These are phyloP conservation scores for Colletotrichum sp. DNA, from an alignment of 2,329 filamentous ascomycete genomes.

Conservation along the genomic window DNA sequence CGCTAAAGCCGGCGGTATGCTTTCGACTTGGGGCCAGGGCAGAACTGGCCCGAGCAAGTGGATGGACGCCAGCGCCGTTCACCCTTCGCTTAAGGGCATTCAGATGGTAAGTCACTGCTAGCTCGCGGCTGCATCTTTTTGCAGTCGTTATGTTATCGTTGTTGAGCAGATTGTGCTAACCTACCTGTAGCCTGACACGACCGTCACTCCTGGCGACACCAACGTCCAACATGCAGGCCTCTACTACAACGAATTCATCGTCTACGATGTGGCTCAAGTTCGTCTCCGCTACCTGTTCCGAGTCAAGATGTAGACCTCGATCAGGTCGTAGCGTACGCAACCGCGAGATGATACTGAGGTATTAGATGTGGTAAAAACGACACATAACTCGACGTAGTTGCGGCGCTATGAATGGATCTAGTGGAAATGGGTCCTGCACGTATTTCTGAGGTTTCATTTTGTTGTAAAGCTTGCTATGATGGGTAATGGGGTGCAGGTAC, in stretches of 20 bases:
- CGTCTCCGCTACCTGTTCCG: slow-evolving; percentile 73
- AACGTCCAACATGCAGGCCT: slow-evolving; percentile 51
- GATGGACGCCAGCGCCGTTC: slow-evolving; percentile 76
- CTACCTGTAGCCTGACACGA: slow-evolving; percentile 51
- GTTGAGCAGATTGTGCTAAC: not conserved
- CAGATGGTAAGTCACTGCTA: slow-evolving; percentile 64
- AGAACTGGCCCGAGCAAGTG: slow-evolving; percentile 67
- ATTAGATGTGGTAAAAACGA: rapidly evolving
- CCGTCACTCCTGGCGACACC: slow-evolving; percentile 51
- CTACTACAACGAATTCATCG: slow-evolving; percentile 76
- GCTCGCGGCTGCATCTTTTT: not conserved
- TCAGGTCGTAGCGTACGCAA: rapidly evolving
- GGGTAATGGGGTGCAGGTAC: rapidly evolving
- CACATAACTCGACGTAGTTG: rapidly evolving
- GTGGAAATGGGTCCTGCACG: not conserved
- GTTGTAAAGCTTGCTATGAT: not conserved
- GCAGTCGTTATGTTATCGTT: rapidly evolving
- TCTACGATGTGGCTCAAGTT: slow-evolving; percentile 73
- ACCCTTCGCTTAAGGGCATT: slow-evolving; percentile 69
- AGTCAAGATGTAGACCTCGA: slow-evolving; percentile 51
- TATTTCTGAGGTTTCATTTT: not conserved
- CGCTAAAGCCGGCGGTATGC: slow-evolving; percentile 63
- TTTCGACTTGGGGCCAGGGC: slow-evolving; percentile 76
- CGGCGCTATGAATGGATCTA: rapidly evolving
- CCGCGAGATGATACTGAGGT: not conserved